Evolutionary conservation across 257 asterid species (phyloP).

Genomic region (Solanum chilense): DNA sequence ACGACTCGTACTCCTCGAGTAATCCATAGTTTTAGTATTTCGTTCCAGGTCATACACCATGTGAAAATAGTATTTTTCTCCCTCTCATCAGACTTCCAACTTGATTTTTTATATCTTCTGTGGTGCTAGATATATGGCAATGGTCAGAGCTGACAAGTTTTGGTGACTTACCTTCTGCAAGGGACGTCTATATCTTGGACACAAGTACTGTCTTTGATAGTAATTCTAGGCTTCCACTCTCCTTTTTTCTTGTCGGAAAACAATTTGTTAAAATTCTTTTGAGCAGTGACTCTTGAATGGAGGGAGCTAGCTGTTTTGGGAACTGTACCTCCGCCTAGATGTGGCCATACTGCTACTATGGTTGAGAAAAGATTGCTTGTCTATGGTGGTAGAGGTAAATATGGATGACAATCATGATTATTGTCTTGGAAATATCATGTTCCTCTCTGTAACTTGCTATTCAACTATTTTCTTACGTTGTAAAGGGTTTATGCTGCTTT

Average conservation of each 20-base stretch:
- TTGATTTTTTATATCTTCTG: not conserved
- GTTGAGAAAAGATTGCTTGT: conserved; percentile 92
- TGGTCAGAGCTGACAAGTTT: conserved; percentile 98
- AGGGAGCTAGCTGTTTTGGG: conserved; percentile 75
- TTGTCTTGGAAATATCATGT: not conserved
- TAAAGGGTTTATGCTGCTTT: not conserved
- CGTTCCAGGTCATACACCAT: not conserved
- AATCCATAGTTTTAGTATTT: not conserved
- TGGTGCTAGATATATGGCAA: conserved; percentile 79
- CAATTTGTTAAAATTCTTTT: not conserved
- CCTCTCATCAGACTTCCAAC: not conserved
- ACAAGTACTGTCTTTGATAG: conserved; percentile 45
- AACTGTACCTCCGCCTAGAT: conserved; percentile 86
- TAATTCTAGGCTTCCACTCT: not conserved
- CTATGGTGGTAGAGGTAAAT: conserved; percentile 93
- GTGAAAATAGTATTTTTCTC: not conserved
- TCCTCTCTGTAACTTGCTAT: not conserved
- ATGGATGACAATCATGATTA: not conserved
- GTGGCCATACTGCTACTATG: conserved; percentile 98
- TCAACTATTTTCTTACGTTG: not conserved
- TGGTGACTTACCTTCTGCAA: conserved; percentile 92
- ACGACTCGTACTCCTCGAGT: not conserved
- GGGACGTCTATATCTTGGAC: conserved; percentile 83
- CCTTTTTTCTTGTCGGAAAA: not conserved
- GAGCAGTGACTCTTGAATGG: conserved; percentile 96